A percentile compares a stretch with the other conserved stretches of the same genome.
These are phyloP conservation scores for Rhizophagus sp. DNA, from an alignment of 192 early-diverging fungal species.

Conservation along the genomic window DNA sequence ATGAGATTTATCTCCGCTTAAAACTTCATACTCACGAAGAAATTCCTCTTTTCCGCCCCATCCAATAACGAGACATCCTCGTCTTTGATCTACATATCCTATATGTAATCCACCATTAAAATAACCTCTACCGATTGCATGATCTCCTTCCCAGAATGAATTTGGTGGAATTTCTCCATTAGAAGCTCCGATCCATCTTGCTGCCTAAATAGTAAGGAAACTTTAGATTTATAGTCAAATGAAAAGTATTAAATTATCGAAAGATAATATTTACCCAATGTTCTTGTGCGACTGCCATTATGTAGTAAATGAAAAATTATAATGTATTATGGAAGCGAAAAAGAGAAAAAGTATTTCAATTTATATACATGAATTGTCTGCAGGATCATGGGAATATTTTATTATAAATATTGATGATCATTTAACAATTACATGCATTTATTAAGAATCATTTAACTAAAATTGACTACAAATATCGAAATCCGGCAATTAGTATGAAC, in stretches of 20 bases:
- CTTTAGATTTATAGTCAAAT: background rate
- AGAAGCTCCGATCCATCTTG: background rate
- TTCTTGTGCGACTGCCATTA: conserved; percentile 8
- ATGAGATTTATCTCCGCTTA: background rate
- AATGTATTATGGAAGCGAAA: too few relatives aligned
- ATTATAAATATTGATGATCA: background rate
- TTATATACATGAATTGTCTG: background rate
- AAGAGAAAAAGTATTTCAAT: background rate
- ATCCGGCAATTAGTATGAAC: too few relatives aligned
- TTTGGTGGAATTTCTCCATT: background rate
- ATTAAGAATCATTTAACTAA: too few relatives aligned
- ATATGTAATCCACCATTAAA: background rate
- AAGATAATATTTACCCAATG: background rate
- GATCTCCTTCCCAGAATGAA: background rate
- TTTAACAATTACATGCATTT: too few relatives aligned
- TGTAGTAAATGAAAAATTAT: background rate
- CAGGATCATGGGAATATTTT: background rate
- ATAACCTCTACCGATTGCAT: background rate
- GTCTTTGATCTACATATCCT: background rate
- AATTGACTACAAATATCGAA: too few relatives aligned
- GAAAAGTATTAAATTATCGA: background rate
- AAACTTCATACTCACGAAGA: background rate
- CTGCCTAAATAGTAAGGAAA: background rate
- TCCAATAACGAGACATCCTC: background rate
- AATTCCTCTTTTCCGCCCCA: background rate